Evolutionary conservation across 352 stramenopile genomes (phyloP).

Genomic region (Globisporangium echinulatum): DNA sequence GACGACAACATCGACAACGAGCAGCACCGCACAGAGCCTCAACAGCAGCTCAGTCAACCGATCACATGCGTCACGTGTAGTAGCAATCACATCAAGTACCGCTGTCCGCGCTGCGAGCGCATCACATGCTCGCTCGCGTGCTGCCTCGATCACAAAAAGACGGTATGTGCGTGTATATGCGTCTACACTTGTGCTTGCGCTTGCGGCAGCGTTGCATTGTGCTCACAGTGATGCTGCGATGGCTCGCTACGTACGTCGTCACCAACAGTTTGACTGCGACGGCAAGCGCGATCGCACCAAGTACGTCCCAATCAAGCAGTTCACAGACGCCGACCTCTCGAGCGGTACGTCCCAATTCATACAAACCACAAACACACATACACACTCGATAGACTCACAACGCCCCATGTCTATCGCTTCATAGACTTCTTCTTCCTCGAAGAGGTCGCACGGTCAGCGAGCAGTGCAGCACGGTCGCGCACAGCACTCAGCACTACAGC

Average conservation of each 20-base stretch:
- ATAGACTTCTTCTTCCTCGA: conserved; percentile 76
- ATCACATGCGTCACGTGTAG: conserved; percentile 42
- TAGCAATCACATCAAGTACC: conserved; percentile 67
- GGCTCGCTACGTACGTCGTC: conserved; percentile 1
- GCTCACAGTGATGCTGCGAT: background rate
- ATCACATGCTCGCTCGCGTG: conserved; percentile 78
- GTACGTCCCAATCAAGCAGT: conserved; percentile 63
- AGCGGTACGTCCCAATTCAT: conserved; percentile 31
- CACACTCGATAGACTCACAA: background rate
- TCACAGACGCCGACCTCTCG: conserved; percentile 70
- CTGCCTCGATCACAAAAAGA: conserved; percentile 76
- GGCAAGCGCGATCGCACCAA: conserved; percentile 83
- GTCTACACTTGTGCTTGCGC: background rate
- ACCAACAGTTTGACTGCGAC: conserved; percentile 58
- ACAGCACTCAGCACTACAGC: conserved; percentile 27
- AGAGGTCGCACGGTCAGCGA: conserved; percentile 55
- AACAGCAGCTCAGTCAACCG: conserved; percentile 1
- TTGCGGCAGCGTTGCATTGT: background rate
- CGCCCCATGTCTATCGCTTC: background rate
- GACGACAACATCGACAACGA: background rate
- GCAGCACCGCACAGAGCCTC: conserved; percentile 8
- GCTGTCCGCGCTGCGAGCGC: conserved; percentile 77
- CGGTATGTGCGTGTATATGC: conserved; percentile 26
- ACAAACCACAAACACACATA: background rate
- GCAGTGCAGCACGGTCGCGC: conserved; percentile 33